phyloP scores from a whole-genome alignment of 345 rosid species.

The Populus davidiana region DNA sequence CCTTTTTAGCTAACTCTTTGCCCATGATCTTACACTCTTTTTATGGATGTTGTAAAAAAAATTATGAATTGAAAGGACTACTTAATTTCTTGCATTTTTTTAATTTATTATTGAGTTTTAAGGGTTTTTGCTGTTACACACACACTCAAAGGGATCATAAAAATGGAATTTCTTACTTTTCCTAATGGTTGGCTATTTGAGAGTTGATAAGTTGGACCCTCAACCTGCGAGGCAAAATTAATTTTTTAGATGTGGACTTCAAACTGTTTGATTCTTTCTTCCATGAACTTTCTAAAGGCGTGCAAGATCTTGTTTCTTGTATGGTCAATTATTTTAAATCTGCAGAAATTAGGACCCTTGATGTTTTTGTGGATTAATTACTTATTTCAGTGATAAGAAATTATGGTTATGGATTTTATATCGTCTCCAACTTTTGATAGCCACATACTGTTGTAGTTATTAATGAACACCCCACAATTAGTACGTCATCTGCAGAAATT shows the following conservation, averaged over 20 bases:
- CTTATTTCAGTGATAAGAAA: too few species aligned
- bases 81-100: background rate
- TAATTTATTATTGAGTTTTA: background rate
- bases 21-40: background rate
- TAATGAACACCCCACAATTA: background rate
- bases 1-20: background rate
- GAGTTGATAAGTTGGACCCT: background rate
- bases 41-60: background rate
- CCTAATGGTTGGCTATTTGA: background rate
- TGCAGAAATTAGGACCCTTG: too few species aligned
- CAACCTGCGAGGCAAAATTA: background rate
- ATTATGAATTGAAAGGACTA: background rate
- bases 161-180: background rate
- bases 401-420: background rate
- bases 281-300: background rate
- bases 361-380: too few species aligned
- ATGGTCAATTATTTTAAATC: background rate
- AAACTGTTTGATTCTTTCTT: background rate
- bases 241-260: background rate
- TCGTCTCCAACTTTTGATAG: background rate
- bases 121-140: background rate
- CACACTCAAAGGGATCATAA: background rate
- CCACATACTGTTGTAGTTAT: background rate
- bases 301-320: background rate
- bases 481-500: background rate